Evolutionary conservation across 768 basidiomycete species (phyloP), one percentile per base, ranked within the genome.

Genomic region (Tulasnella sp.): DNA sequence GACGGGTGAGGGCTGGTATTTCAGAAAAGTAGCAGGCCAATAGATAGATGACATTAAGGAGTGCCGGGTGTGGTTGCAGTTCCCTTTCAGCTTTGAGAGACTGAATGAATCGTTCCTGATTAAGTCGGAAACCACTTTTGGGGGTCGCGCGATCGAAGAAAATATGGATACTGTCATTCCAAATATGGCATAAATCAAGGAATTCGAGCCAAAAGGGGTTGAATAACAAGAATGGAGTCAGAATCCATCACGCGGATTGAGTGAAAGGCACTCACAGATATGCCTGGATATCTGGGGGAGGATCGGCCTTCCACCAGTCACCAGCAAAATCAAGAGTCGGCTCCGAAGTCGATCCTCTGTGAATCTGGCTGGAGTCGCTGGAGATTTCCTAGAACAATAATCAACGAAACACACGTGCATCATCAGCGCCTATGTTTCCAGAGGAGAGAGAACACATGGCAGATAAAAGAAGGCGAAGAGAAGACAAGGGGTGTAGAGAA

Each of bases 1-100:
- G 41, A 5, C 16, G n/a, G 16, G 42, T 37, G 5, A 41, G 34
- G 16, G 43, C n/a, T 4, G 53, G 46, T 19, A 42, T 42, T 19
- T 51, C 28, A 10, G 44, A 42, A 32, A 40, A 45, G 20, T 37
- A 28, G 20, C 55, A 56, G 6, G 55, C 55, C 24, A 45, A 28
- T 8, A 56, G 33, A 27, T 32, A 56, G 4, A 56, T 54, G n/a
- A 43, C 55, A 33, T 56, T 56, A 19, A 56, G 43, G n/a, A 56
- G 43, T 24, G 33, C 28, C 5, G 55, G 55, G 37, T 54, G 55
- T 5, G 51, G 51, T 37, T 27, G 43, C n/a, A 37, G 32, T 15
- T 46, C 40, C 16, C 32, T 33, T 19, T 42, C 43, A 6, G 46
- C 28, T 19, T 45, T 35, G 15, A 53, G 43, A 8, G 51, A 53